A percentile compares a stretch with the other conserved stretches of the same genome.
These are phyloP conservation scores for Turritis glabra DNA, from an alignment of 345 rosid genomes.

Conservation along the genomic window DNA sequence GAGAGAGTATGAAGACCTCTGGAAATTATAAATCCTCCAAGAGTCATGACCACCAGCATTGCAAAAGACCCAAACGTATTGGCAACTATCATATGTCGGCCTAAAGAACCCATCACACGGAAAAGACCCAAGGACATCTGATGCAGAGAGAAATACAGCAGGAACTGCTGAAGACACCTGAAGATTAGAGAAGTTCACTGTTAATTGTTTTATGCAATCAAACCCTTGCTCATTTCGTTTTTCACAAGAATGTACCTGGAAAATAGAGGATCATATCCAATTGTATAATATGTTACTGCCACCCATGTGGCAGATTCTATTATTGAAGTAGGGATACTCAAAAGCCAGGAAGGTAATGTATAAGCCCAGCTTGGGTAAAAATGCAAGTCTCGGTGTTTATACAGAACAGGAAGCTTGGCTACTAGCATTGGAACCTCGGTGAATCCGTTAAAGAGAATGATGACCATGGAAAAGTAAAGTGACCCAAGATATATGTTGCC, in stretches of 20 bases:
- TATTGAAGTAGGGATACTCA: constrained; percentile 86
- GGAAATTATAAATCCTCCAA: constrained; percentile 92
- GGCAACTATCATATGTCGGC: constrained; percentile 93
- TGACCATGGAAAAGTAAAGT: constrained; percentile 93
- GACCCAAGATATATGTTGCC: constrained; percentile 90
- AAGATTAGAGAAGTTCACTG: constrained; percentile 39
- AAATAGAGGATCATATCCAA: constrained; percentile 87
- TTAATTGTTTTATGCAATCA: background rate
- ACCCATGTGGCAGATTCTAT: constrained; percentile 97
- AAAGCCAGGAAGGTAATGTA: constrained; percentile 86
- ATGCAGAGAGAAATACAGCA: constrained; percentile 87
- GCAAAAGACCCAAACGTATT: constrained; percentile 98
- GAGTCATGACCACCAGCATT: constrained; percentile 95
- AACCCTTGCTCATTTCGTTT: constrained; percentile 1
- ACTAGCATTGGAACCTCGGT: constrained; percentile 98
- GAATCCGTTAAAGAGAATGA: constrained; percentile 95
- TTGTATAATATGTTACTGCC: constrained; percentile 76
- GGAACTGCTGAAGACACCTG: constrained; percentile 83
- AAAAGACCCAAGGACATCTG: constrained; percentile 92
- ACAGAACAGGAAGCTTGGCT: constrained; percentile 91
- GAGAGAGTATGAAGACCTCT: constrained; percentile 55
- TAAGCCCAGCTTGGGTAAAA: constrained; percentile 98
- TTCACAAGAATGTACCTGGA: constrained; percentile 50
- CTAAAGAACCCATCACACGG: constrained; percentile 97
- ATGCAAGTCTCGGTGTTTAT: constrained; percentile 93